Evolutionary conservation across 805 yeast genomes (phyloP).

Genomic region (Priceomyces fermenticarens): DNA sequence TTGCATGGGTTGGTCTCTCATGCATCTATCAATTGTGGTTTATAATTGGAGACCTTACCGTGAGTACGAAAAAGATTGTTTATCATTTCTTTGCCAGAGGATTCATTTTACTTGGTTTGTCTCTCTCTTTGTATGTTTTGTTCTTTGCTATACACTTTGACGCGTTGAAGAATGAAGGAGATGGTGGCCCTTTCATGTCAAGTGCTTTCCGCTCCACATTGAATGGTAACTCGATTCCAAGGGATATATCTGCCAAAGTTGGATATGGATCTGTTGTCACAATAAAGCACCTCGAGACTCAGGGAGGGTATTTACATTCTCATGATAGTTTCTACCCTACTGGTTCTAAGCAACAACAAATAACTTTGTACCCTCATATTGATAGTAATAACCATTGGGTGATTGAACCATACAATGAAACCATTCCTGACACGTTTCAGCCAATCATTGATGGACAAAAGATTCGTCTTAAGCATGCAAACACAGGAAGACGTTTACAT

Average conservation of each 20-base stretch:
- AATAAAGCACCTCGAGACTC: slow-evolving; percentile 64
- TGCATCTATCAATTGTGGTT: slow-evolving; percentile 69
- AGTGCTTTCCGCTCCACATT: slow-evolving; percentile 69
- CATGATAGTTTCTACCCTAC: slow-evolving; percentile 68
- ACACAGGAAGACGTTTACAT: slow-evolving; percentile 66
- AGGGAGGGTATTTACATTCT: slow-evolving; percentile 83
- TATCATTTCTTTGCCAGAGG: slow-evolving; percentile 54
- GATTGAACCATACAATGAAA: slow-evolving; percentile 62
- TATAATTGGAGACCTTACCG: slow-evolving; percentile 64
- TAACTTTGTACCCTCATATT: slow-evolving; percentile 75
- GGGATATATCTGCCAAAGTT: slow-evolving; percentile 57
- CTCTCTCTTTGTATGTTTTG: slow-evolving; percentile 50
- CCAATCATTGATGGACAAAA: slow-evolving; percentile 67
- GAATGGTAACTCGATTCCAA: slow-evolving; percentile 59
- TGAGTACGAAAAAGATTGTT: slow-evolving; percentile 41
- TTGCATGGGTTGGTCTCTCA: slow-evolving; percentile 70
- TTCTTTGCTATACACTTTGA: slow-evolving; percentile 66
- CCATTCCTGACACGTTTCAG: slow-evolving; percentile 56
- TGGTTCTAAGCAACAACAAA: slow-evolving; percentile 82
- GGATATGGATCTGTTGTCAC: slow-evolving; percentile 71
- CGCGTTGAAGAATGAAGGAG: slow-evolving; percentile 58
- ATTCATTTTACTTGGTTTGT: slow-evolving; percentile 53
- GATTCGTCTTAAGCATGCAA: slow-evolving; percentile 61
- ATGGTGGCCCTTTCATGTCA: slow-evolving; percentile 69
- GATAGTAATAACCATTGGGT: slow-evolving; percentile 74